Evolutionary conservation across 495 filamentous ascomycete species (phyloP).

Genomic region (Penicillium macrosclerotiorum): DNA sequence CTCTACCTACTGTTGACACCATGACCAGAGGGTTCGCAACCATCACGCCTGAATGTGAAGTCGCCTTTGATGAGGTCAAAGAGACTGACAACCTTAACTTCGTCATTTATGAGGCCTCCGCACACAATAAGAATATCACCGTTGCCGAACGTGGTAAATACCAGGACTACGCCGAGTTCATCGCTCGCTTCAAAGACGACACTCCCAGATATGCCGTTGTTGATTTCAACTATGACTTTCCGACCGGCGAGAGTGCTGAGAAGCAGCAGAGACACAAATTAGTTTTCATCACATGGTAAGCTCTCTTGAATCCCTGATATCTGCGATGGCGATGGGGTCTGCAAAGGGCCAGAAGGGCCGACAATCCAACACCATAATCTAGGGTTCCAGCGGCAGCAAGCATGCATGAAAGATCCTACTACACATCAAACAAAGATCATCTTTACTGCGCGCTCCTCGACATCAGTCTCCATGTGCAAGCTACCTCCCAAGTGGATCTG

Average conservation of each 20-base stretch:
- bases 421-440: conserved; percentile 23
- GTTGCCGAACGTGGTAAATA: conserved; percentile 21
- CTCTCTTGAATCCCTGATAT: not conserved
- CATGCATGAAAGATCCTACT: conserved; percentile 22
- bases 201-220: conserved; percentile 19
- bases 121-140: conserved; percentile 25
- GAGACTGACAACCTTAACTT: conserved; percentile 19
- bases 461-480: conserved; percentile 25
- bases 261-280: conserved; percentile 17
- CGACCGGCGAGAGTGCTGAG: conserved; percentile 13
- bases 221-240: conserved; percentile 16
- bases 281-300: conserved; percentile 25
- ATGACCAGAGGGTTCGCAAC: conserved; percentile 23
- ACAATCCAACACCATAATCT: not conserved
- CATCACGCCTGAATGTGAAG: conserved; percentile 21
- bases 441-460: conserved; percentile 14
- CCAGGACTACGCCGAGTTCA: conserved; percentile 13
- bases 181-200: conserved; percentile 15
- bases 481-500: conserved; percentile 12
- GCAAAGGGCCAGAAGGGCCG: no score
- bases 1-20: no score
- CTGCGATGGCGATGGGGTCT: not conserved
- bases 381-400: conserved; percentile 21
- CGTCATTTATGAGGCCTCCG: conserved; percentile 17
- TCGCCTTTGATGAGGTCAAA: conserved; percentile 19